Conservation (phyloP, 108 stramenopile species). For the Aurantiochytrium sp. region DNA sequence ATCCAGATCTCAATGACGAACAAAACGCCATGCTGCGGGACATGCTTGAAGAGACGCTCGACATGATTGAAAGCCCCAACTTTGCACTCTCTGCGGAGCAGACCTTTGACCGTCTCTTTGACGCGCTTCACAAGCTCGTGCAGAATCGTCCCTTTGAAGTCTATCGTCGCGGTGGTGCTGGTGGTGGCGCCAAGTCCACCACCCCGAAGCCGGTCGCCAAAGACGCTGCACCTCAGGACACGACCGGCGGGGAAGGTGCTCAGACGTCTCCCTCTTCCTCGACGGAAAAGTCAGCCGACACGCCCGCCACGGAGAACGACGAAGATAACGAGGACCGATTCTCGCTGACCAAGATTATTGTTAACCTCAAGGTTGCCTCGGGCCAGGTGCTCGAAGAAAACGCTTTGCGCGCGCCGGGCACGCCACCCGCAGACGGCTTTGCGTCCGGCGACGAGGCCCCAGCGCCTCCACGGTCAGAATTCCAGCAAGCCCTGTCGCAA, state of each 20-base stretch:
- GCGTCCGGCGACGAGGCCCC: not conserved
- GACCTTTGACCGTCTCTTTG: slow-evolving; percentile 7
- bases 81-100: not conserved
- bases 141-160: not conserved
- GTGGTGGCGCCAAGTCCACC: not conserved
- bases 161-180: not conserved
- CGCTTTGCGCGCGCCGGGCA: not conserved
- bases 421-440: not conserved
- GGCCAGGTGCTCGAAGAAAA: not conserved
- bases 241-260: too few species aligned
- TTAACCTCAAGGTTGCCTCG: not conserved
- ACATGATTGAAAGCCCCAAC: slow-evolving; percentile 8
- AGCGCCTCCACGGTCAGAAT: not conserved
- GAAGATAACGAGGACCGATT: not conserved
- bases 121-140: not conserved
- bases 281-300: too few species aligned
- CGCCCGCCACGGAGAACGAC: not conserved
- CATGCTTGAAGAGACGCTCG: slow-evolving; percentile 15
- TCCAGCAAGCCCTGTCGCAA: not conserved
- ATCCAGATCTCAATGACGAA: not conserved
- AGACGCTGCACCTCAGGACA: too few species aligned
- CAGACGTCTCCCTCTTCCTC: too few species aligned
- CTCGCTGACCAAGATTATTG: not conserved
- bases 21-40: not conserved
- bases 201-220: too few species aligned